These are phyloP conservation scores for Leptographium wingfieldii DNA, from an alignment of 2,329 filamentous ascomycete genomes.

Conservation along the genomic window DNA sequence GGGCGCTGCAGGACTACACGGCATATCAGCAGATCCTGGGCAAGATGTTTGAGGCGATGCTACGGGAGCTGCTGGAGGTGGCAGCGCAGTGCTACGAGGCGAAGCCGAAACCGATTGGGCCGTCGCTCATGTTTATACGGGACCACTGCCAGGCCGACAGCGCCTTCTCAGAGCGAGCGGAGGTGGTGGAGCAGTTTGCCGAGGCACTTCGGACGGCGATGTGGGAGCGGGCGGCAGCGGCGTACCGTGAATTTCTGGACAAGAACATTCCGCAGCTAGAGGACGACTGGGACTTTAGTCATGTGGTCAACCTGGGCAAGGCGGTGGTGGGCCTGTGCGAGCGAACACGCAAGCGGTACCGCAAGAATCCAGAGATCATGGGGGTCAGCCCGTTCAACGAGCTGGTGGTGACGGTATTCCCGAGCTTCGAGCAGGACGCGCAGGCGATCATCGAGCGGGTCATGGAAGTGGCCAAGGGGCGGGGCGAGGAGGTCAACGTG, in stretches of 20 bases:
- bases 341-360: conserved; percentile 84
- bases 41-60: conserved; percentile 64
- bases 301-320: conserved; percentile 81
- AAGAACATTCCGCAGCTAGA: conserved; percentile 68
- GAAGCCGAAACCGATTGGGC: conserved; percentile 70
- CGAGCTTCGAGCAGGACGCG: conserved; percentile 81
- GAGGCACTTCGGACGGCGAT: conserved; percentile 61
- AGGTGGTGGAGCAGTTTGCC: conserved; percentile 60
- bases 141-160: conserved; percentile 71
- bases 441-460: conserved; percentile 75
- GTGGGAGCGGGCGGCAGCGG: conserved; percentile 59
- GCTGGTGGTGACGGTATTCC: conserved; percentile 71
- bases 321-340: conserved; percentile 74
- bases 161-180: conserved; percentile 56
- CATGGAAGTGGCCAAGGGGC: conserved; percentile 56
- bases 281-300: conserved; percentile 78
- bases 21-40: conserved; percentile 64
- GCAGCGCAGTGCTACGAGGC: conserved; percentile 80
- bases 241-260: conserved; percentile 68
- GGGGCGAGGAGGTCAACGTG: conserved; percentile 64
- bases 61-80: conserved; percentile 71
- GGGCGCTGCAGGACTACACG: conserved; percentile 57
- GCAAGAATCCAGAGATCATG: conserved; percentile 77
- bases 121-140: conserved; percentile 61
- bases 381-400: conserved; percentile 55